A percentile compares a stretch with the other conserved stretches of the same genome.
Evolutionary conservation across 164 flowering plant species (phyloP).

Genomic region (Liriodendron chinense): DNA sequence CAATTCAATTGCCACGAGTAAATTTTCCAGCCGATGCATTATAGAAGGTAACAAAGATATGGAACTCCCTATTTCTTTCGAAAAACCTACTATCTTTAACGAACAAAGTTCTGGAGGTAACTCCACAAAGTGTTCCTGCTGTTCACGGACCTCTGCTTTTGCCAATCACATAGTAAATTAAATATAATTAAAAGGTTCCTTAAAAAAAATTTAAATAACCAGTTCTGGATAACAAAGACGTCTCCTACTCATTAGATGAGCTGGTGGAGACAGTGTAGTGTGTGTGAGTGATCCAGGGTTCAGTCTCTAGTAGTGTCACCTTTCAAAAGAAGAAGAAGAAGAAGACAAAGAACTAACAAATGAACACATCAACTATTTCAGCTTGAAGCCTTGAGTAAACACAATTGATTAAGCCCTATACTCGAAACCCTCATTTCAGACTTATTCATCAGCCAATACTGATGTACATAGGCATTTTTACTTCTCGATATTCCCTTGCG

Average conservation of each 20-base stretch:
- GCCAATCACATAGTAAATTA: background rate
- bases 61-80: constrained; percentile 93
- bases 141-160: constrained; percentile 49
- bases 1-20: constrained; percentile 91
- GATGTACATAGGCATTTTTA: too few relatives aligned
- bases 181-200: background rate
- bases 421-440: background rate
- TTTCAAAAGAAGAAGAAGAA: too few relatives aligned
- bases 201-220: background rate
- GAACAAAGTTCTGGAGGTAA: constrained; percentile 88
- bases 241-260: too few relatives aligned
- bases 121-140: constrained; percentile 75
- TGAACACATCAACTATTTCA: too few relatives aligned
- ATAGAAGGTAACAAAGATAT: constrained; percentile 85
- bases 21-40: constrained; percentile 86
- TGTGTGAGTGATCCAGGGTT: too few relatives aligned
- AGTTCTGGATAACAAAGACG: background rate
- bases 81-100: constrained; percentile 76
- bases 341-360: too few relatives aligned
- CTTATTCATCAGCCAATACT: too few relatives aligned
- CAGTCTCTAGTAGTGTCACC: too few relatives aligned
- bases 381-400: background rate
- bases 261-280: too few relatives aligned
- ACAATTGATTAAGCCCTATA: background rate
- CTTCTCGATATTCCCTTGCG: too few relatives aligned